These are phyloP conservation scores for Septoria petroselini DNA, from an alignment of 2,329 filamentous ascomycete genomes.

Conservation along the genomic window DNA sequence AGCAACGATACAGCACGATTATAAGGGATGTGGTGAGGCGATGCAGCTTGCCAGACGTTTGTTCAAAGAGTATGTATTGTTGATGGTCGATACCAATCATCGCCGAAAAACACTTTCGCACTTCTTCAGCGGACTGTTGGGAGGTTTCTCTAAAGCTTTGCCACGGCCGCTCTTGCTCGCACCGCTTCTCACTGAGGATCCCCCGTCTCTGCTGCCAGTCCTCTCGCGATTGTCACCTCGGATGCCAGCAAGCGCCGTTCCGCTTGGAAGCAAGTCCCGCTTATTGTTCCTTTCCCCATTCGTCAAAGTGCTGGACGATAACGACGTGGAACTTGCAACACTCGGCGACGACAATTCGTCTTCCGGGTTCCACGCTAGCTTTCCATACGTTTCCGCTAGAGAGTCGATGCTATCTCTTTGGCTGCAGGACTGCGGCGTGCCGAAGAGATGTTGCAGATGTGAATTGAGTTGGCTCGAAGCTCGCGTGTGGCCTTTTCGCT, in stretches of 20 bases:
- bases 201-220: too few relatives aligned
- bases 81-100: background rate
- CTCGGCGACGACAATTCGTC: too few relatives aligned
- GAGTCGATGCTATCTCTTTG: slow-evolving; percentile 5
- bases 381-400: slow-evolving; percentile 3
- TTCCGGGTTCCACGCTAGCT: slow-evolving; percentile 7
- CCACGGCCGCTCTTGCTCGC: background rate
- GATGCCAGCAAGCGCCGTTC: too few relatives aligned
- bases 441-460: slow-evolving; percentile 9
- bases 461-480: slow-evolving; percentile 8
- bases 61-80: too few relatives aligned
- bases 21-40: too few relatives aligned
- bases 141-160: background rate
- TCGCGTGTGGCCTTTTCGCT: background rate
- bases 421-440: slow-evolving; percentile 1
- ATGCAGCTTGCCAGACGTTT: too few relatives aligned
- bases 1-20: too few relatives aligned
- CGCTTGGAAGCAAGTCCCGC: too few relatives aligned
- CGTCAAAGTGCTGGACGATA: too few relatives aligned
- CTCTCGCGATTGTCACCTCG: too few relatives aligned
- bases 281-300: too few relatives aligned
- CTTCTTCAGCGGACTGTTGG: background rate
- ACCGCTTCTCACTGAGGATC: background rate
- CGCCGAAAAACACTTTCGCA: background rate
- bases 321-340: too few relatives aligned